Evolutionary conservation across 73 alveolate genomes (phyloP), one percentile per base, ranked within the genome.

Genomic region (Symbiodinium natans): DNA sequence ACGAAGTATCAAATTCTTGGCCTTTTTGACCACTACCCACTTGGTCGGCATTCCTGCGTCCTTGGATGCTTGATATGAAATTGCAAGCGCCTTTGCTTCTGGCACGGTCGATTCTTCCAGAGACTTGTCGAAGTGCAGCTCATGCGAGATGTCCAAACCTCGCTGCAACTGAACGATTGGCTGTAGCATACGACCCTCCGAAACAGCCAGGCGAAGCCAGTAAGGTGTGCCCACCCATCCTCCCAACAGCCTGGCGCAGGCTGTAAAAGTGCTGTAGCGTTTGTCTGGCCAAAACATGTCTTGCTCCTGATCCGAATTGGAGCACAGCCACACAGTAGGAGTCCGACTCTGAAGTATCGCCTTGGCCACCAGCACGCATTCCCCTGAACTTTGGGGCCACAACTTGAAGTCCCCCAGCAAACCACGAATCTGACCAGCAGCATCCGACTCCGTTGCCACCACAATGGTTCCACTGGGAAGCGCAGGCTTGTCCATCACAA

Each of bases 71-170:
- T 21, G 63, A 39, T 42, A 82, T 1, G 89, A 63, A 82, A 82
- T 82, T 29, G 89, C 59, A 2, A 82, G 9, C 6, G 68, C 89
- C 6, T 15, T 38, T 8, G 68, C 63, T 9, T 25, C 41, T 38
- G 89, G 63, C 33, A 23, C 7, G 34, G 38, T 40, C 34, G 11
- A n/a, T 6, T 3, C 2, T 33, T 7, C 38, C 77, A 59, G 2
- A 59, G 77, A 23, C 77, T 59, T 59, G 77, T 59, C 77, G 77
- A 25, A 63, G 77, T 7, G 77, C 41, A 40, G 59, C 90, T 82
- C 63, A 41, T 3, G 40, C 25, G 48, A 19, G 34, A 8, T 1
- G 31, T 36, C 38, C 74, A 83, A 0, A 0, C 43, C 92, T 34
- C 92, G 31, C 39, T 25, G 27, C 71, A 83, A n/a, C 7, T 43